Percentiles rank a stretch among this genome's conserved stretches.
These are phyloP conservation scores for Fraxinus angustifolia DNA, from an alignment of 305 asterid species.

Conservation along the genomic window DNA sequence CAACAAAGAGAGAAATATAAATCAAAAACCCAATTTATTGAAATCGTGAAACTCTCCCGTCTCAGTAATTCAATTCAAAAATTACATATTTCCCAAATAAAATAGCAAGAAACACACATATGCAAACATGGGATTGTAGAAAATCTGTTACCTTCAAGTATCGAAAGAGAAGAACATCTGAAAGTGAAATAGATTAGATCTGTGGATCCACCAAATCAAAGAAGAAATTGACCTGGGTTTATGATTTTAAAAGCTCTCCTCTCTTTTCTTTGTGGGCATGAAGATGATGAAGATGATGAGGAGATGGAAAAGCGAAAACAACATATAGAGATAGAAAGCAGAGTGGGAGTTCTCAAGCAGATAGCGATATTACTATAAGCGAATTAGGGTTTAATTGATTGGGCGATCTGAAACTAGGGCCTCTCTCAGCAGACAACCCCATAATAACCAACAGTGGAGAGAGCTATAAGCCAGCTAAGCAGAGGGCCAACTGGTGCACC, in stretches of 20 bases:
- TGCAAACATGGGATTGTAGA: background rate
- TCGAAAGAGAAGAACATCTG: slow-evolving; percentile 26
- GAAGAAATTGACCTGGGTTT: background rate
- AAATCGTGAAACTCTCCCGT: background rate
- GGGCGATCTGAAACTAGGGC: background rate
- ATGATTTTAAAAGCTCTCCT: background rate
- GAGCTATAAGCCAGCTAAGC: background rate
- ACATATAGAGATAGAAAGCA: background rate
- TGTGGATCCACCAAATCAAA: slow-evolving; percentile 24
- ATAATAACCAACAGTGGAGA: background rate
- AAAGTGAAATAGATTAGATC: slow-evolving; percentile 33
- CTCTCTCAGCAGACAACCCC: background rate
- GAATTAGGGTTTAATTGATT: background rate
- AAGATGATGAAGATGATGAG: slow-evolving; percentile 3
- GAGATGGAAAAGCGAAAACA: background rate
- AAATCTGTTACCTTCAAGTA: slow-evolving; percentile 20
- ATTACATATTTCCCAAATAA: background rate
- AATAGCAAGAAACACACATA: background rate
- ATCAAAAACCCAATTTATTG: background rate
- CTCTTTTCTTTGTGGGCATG: slow-evolving; percentile 2
- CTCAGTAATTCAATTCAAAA: background rate
- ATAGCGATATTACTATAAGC: background rate
- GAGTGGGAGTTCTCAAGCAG: background rate
- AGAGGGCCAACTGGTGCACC: background rate
- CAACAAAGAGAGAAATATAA: background rate